A percentile compares a stretch with the other conserved stretches of the same genome.
These are phyloP conservation scores for Sugiyamaella xylanicola DNA, from an alignment of 1,139 yeast species.

Conservation along the genomic window DNA sequence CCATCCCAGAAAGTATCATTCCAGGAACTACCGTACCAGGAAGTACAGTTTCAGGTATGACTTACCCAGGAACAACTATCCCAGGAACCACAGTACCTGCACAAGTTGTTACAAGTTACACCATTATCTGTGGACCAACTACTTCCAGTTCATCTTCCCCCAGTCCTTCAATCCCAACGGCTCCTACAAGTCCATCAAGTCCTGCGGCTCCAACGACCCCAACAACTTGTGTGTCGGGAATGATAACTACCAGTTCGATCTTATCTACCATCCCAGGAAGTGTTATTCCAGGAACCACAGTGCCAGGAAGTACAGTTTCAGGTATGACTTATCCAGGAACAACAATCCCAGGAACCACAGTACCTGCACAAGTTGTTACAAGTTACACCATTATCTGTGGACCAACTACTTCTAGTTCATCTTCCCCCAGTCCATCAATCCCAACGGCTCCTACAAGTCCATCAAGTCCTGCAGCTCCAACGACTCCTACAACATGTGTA, in stretches of 20 bases:
- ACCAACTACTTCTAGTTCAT: neutral
- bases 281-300: conserved; percentile 8
- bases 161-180: neutral
- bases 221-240: neutral
- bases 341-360: conserved; percentile 24
- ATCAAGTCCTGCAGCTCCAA: neutral
- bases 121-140: neutral
- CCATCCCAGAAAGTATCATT: neutral
- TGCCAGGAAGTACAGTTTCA: conserved; percentile 25
- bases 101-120: conserved; percentile 3
- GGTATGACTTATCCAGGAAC: conserved; percentile 23
- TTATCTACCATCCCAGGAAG: conserved; percentile 1
- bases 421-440: conserved; percentile 2
- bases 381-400: neutral
- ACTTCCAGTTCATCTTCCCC: neutral
- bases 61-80: no score
- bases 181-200: conserved; percentile 3
- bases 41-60: conserved; percentile 17
- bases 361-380: conserved; percentile 10
- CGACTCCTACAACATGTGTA: conserved; percentile 1
- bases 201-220: conserved; percentile 2
- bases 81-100: conserved; percentile 19
- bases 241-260: neutral
- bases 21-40: conserved; percentile 18
- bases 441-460: conserved; percentile 5